phyloP scores from a whole-genome alignment of 2,329 filamentous ascomycete species.

The Colletotrichum kahawae region DNA sequence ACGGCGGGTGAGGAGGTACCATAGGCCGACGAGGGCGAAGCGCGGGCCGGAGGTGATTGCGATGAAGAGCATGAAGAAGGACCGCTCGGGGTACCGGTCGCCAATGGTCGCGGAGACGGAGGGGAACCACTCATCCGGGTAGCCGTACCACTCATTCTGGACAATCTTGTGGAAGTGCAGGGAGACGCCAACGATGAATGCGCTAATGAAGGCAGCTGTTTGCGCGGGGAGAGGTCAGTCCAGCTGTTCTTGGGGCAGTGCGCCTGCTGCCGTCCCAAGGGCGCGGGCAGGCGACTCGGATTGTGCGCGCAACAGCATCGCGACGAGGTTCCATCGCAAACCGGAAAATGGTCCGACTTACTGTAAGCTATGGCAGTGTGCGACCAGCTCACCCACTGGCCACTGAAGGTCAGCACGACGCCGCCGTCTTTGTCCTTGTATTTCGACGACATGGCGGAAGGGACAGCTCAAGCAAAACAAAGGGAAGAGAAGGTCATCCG shows the following conservation, averaged over 20 bases:
- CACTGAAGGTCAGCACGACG: constrained; percentile 72
- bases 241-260: background rate
- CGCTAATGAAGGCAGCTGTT: constrained; percentile 82
- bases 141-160: constrained; percentile 94
- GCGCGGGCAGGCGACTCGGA: background rate
- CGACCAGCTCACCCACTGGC: constrained; percentile 87
- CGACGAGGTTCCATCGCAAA: background rate
- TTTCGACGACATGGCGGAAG: constrained; percentile 45
- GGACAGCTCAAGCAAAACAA: constrained; percentile 9
- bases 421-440: constrained; percentile 71
- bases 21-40: constrained; percentile 88
- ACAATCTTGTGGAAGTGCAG: constrained; percentile 98
- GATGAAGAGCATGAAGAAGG: constrained; percentile 97
- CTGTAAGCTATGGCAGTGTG: constrained; percentile 87
- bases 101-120: constrained; percentile 97
- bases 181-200: constrained; percentile 77
- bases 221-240: background rate
- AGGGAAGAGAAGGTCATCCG: constrained; percentile 30
- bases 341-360: constrained; percentile 43
- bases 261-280: background rate
- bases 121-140: constrained; percentile 95
- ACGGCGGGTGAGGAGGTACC: constrained; percentile 86
- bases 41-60: constrained; percentile 93
- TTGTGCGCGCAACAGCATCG: background rate
- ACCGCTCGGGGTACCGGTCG: constrained; percentile 94